phyloP scores from a whole-genome alignment of 768 basidiomycete species.

The Paxillus involutus region DNA sequence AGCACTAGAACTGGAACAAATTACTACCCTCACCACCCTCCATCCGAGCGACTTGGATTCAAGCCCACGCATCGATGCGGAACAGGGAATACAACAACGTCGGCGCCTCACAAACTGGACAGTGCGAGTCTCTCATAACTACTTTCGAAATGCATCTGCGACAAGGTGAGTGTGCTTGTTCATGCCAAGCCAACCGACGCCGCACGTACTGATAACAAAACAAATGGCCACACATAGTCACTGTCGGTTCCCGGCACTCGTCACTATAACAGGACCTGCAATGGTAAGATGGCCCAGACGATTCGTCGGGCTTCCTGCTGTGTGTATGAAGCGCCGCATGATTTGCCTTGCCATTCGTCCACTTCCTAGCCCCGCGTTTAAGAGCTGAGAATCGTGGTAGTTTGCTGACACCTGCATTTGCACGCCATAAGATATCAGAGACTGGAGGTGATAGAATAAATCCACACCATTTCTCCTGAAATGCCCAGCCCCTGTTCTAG shows the following conservation, averaged over 20 bases:
- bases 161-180: constrained; percentile 1
- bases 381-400: constrained; percentile 31
- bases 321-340: not conserved
- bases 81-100: constrained; percentile 58
- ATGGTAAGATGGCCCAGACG: constrained; percentile 31
- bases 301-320: constrained; percentile 10
- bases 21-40: not conserved
- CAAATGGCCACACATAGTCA: constrained; percentile 63
- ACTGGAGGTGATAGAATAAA: not conserved
- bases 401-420: constrained; percentile 25
- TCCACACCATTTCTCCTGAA: constrained; percentile 22
- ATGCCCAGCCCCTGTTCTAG: constrained; percentile 9
- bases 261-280: constrained; percentile 52
- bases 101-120: constrained; percentile 53
- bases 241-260: constrained; percentile 53
- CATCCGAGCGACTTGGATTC: not conserved
- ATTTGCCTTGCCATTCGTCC: constrained; percentile 12
- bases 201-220: constrained; percentile 49
- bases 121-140: constrained; percentile 45
- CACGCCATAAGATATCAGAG: not conserved
- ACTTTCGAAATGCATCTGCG: constrained; percentile 53
- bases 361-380: constrained; percentile 18
- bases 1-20: not conserved
- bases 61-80: constrained; percentile 42
- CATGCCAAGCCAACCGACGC: not conserved